Percentiles rank a stretch among this genome's conserved stretches.
Evolutionary conservation across 768 basidiomycete species (phyloP).

Genomic region (Sporobolomyces roseus): DNA sequence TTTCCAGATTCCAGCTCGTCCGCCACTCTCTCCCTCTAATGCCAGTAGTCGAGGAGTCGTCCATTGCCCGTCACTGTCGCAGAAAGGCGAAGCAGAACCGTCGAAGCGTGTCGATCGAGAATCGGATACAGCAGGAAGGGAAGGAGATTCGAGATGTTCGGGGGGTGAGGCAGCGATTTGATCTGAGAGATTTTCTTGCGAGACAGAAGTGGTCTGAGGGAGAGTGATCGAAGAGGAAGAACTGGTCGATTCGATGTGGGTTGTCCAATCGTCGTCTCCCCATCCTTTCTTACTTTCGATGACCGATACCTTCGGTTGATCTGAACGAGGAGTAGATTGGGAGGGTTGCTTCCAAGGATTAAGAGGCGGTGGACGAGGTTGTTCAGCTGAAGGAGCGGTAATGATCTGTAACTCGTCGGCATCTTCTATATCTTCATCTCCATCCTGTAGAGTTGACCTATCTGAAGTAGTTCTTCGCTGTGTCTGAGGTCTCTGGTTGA

Average conservation of each 20-base stretch:
- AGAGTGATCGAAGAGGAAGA: background rate
- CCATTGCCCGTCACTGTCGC: background rate
- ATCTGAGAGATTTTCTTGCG: background rate
- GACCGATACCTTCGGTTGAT: too few relatives aligned
- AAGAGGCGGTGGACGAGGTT: too few relatives aligned
- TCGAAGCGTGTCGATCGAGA: background rate
- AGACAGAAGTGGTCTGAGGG: background rate
- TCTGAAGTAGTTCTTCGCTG: background rate
- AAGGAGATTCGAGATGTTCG: background rate
- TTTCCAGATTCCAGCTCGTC: constrained; percentile 4
- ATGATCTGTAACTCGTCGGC: too few relatives aligned
- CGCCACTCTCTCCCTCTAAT: background rate
- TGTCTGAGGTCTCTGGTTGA: too few relatives aligned
- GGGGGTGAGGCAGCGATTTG: background rate
- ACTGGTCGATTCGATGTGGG: background rate
- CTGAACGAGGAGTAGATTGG: background rate
- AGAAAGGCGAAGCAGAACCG: background rate
- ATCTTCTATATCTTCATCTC: background rate
- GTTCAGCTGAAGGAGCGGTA: too few relatives aligned
- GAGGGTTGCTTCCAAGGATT: background rate
- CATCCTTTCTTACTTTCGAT: too few relatives aligned
- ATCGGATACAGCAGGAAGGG: background rate
- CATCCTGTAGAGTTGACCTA: background rate
- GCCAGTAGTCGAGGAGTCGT: constrained; percentile 15
- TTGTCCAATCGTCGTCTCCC: background rate